These are phyloP conservation scores for Penicillium sp. DNA, from an alignment of 2,329 filamentous ascomycete genomes.

Conservation along the genomic window DNA sequence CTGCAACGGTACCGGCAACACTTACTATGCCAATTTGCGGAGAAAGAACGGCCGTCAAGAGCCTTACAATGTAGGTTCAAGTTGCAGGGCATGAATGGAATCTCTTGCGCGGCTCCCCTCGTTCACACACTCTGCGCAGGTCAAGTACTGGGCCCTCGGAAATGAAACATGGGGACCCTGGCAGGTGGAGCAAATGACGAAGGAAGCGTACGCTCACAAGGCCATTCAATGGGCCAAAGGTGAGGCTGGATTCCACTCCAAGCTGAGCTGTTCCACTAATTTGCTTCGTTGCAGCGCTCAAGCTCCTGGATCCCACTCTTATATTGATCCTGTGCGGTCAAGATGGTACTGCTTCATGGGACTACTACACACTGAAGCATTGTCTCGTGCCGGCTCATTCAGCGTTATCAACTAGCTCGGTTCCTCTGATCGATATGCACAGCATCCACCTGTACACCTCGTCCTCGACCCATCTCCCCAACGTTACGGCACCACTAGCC, in stretches of 20 bases:
- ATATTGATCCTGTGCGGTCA: slow-evolving; percentile 71
- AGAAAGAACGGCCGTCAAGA: slow-evolving; percentile 69
- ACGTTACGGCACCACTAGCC: slow-evolving; percentile 61
- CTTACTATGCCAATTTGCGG: slow-evolving; percentile 76
- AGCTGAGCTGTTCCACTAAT: not conserved
- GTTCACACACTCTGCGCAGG: slow-evolving; percentile 24
- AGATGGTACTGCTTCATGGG: slow-evolving; percentile 66
- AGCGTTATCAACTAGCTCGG: slow-evolving; percentile 39
- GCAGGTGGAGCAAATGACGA: slow-evolving; percentile 58
- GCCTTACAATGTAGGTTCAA: slow-evolving; percentile 61
- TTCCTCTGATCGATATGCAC: slow-evolving; percentile 68
- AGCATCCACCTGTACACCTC: slow-evolving; percentile 76
- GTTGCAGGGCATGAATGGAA: too few relatives aligned
- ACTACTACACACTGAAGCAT: slow-evolving; percentile 67
- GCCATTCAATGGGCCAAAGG: slow-evolving; percentile 59
- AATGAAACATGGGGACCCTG: slow-evolving; percentile 65
- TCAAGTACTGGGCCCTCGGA: slow-evolving; percentile 83
- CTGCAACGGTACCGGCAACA: slow-evolving; percentile 74
- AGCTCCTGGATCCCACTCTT: slow-evolving; percentile 59
- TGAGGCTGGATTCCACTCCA: slow-evolving; percentile 1
- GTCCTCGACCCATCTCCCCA: slow-evolving; percentile 51
- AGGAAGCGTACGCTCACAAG: slow-evolving; percentile 57
- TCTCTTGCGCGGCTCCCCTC: not conserved
- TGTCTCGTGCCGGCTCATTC: slow-evolving; percentile 54
- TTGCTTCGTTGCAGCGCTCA: slow-evolving; percentile 29